phyloP scores from a whole-genome alignment of 148 eudicot genomes.

The Nepenthes mirabilis region DNA sequence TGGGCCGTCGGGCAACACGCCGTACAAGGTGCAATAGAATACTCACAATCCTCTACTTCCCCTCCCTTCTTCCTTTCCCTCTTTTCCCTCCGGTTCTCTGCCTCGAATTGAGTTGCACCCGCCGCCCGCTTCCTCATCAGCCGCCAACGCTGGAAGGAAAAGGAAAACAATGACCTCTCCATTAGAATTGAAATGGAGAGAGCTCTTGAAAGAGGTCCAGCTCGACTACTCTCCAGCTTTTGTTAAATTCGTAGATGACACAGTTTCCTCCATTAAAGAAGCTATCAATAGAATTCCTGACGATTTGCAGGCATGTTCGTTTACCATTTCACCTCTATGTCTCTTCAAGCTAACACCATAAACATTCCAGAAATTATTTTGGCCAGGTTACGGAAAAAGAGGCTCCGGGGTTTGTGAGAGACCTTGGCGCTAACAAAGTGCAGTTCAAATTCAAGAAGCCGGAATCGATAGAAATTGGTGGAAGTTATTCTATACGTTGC shows the following conservation, averaged over 20 bases:
- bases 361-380: conserved; percentile 2
- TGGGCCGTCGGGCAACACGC: too few relatives aligned
- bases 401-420: conserved; percentile 76
- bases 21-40: too few relatives aligned
- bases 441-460: conserved; percentile 83
- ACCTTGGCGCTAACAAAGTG: conserved; percentile 81
- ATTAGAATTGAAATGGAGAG: conserved; percentile 35
- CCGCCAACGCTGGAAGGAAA: too few relatives aligned
- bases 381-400: conserved; percentile 51
- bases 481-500: conserved; percentile 62
- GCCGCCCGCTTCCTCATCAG: too few relatives aligned
- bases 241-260: conserved; percentile 32
- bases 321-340: not conserved
- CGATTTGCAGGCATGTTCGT: conserved; percentile 29
- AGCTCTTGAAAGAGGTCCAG: conserved; percentile 65
- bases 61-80: too few relatives aligned
- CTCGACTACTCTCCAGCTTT: conserved; percentile 44
- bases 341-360: conserved; percentile 1
- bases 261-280: conserved; percentile 37
- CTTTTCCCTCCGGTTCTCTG: too few relatives aligned
- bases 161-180: conserved; percentile 4
- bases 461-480: conserved; percentile 47
- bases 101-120: too few relatives aligned
- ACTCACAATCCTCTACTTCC: too few relatives aligned
- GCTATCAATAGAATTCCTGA: conserved; percentile 45